Base-by-base conservation (phyloP, 2,329 filamentous ascomycete species). In the Annulohypoxylon truncatum region DNA sequence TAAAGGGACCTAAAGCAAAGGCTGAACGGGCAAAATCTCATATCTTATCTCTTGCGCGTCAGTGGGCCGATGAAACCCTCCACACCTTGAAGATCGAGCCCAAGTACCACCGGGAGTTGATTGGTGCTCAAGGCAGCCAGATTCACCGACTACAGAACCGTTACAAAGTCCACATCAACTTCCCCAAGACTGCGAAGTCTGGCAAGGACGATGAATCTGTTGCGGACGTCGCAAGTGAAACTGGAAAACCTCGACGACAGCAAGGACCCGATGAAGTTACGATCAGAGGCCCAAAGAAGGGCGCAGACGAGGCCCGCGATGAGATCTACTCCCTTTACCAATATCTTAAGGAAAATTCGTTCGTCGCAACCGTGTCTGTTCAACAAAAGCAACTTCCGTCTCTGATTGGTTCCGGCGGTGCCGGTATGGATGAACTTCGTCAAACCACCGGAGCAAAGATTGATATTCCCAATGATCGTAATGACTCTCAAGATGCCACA, bases 1-100 rank as follows among this genome's bases (percentile, higher is more conserved):
- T 99, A 73, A 97, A 96, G 84, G 96, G 96, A 24, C 95, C 96
- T 52, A 93, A 96, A 82, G 93, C 93, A 53, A 98, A 98, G 85
- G 93, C 94, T 1, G 94, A 97, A 78, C 89, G 89, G 52, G 93
- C 93, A 69, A 96, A 92, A 79, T 83, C 89, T 38, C 90, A 97
- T 75, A 97, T 99, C 72, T 83, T 90, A 68, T 86, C 89, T 38
- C 83, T 97, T 70, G 90, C 88, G 40, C 93, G 92, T 78, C 92
- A 92, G 77, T 87, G 97, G 74, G 94, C 96, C 56, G 96, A 99
- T 74, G 96, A 99, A 82, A 89, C 92, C 4, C 97, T 91, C 1
- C 90, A 97, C 78, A 83, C 89, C 10, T 84, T 99, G 59, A 97
- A 96, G 84, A 92, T 99, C 72, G 93, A 96, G 61, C 91, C 95